These are phyloP conservation scores for Cystobasidium tubakii DNA, from an alignment of 768 basidiomycete genomes.

Conservation along the genomic window DNA sequence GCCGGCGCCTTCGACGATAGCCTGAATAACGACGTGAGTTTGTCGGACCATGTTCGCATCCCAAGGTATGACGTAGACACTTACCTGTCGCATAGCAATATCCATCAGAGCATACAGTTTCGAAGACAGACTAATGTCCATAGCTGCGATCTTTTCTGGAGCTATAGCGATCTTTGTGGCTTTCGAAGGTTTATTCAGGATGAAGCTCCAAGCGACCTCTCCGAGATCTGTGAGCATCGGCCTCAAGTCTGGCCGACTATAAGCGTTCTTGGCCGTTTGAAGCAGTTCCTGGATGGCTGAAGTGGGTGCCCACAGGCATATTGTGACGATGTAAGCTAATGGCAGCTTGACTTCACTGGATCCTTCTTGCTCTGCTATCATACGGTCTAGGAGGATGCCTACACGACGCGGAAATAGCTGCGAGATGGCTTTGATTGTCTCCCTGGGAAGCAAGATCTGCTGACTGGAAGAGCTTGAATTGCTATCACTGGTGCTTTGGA, in stretches of 20 bases:
- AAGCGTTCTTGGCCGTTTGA: not conserved
- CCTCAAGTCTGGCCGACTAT: not conserved
- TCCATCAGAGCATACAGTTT: not conserved
- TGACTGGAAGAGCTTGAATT: not conserved
- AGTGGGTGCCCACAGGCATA: not conserved
- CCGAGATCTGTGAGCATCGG: not conserved
- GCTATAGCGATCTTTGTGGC: not conserved
- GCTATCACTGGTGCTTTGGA: not conserved
- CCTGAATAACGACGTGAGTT: not conserved
- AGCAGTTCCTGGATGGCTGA: not conserved
- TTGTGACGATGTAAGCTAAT: conserved; percentile 3
- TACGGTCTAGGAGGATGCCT: not conserved
- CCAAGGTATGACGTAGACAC: not conserved
- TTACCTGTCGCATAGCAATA: not conserved
- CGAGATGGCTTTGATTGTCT: not conserved
- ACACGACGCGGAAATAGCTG: not conserved
- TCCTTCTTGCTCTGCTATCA: not conserved
- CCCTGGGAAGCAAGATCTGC: not conserved
- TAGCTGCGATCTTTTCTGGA: not conserved
- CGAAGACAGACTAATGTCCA: not conserved
- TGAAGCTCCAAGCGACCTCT: not conserved
- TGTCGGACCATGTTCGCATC: not conserved
- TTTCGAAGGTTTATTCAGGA: not conserved
- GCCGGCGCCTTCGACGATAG: not conserved
- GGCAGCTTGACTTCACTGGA: not conserved